phyloP scores from a whole-genome alignment of 257 asterid species.

The Handroanthus guayacan region DNA sequence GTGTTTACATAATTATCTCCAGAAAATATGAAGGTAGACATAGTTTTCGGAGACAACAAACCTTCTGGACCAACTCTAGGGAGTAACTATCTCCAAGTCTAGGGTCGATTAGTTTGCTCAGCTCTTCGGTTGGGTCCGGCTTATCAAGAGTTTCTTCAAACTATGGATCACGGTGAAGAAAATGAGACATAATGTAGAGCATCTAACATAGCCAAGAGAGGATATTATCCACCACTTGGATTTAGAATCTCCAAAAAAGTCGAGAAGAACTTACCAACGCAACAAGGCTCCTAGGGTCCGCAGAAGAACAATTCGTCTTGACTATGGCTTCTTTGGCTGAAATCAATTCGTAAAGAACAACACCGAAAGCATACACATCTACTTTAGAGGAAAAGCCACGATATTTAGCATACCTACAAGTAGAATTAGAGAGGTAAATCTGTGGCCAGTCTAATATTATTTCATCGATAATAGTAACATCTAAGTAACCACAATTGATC shows the following conservation, averaged over 20 bases:
- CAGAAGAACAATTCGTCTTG: slow-evolving; percentile 52
- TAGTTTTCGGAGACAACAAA: slow-evolving; percentile 18
- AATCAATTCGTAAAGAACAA: slow-evolving; percentile 85
- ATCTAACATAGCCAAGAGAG: background rate
- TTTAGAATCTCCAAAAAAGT: slow-evolving; percentile 22
- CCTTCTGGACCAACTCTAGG: slow-evolving; percentile 78
- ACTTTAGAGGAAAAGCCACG: slow-evolving; percentile 94
- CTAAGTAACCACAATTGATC: background rate
- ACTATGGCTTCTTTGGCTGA: slow-evolving; percentile 95
- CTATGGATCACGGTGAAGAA: slow-evolving; percentile 44
- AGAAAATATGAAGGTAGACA: background rate
- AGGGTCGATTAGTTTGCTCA: slow-evolving; percentile 71
- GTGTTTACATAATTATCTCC: no score
- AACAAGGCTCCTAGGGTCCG: slow-evolving; percentile 90
- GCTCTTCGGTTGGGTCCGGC: slow-evolving; percentile 61
- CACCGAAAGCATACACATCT: slow-evolving; percentile 96
- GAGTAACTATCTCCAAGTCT: slow-evolving; percentile 77
- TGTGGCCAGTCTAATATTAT: background rate
- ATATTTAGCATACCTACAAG: slow-evolving; percentile 85
- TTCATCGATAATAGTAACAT: slow-evolving; percentile 5
- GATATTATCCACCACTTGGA: background rate
- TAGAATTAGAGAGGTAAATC: slow-evolving; percentile 24
- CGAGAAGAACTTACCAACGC: slow-evolving; percentile 59
- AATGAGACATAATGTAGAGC: background rate
- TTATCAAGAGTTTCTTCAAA: slow-evolving; percentile 80